Evolutionary conservation across 2,329 filamentous ascomycete genomes (phyloP).

Genomic region (Nemania sp.): DNA sequence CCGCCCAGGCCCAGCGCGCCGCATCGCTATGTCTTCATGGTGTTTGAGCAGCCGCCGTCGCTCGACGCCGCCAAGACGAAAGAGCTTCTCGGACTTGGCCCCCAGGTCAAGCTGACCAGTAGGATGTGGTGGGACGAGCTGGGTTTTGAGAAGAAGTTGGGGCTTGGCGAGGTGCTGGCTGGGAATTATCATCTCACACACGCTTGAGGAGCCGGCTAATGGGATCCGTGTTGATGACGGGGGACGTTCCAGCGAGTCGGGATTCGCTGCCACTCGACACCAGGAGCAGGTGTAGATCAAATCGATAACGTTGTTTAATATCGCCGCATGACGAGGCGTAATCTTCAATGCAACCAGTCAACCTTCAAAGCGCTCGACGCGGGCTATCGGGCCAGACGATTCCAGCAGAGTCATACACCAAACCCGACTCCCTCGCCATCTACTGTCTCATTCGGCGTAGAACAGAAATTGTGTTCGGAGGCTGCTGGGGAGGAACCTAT

Average conservation of each 20-base stretch:
- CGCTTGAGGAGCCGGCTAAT: neutral
- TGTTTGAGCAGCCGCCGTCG: constrained; percentile 20
- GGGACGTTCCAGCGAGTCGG: neutral
- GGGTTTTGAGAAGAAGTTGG: constrained; percentile 16
- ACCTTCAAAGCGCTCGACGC: too few species aligned
- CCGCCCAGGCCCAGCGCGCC: constrained; percentile 24
- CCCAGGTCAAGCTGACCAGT: constrained; percentile 16
- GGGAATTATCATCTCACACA: constrained; percentile 15
- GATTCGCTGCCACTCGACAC: too few species aligned
- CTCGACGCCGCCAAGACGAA: constrained; percentile 18
- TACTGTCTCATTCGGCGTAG: too few species aligned
- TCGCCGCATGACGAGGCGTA: too few species aligned
- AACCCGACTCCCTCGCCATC: too few species aligned
- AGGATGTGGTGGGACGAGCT: constrained; percentile 21
- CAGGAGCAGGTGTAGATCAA: too few species aligned
- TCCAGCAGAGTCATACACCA: too few species aligned
- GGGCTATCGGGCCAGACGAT: too few species aligned
- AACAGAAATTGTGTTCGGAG: too few species aligned
- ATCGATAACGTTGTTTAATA: too few species aligned
- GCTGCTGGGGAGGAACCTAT: too few species aligned
- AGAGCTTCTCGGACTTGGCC: constrained; percentile 7
- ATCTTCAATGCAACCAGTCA: too few species aligned
- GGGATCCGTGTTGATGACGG: neutral
- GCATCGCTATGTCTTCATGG: constrained; percentile 23
- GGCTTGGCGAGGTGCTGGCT: constrained; percentile 19